Evolutionary conservation across 441 rosid genomes (phyloP).

Genomic region (Syzygium malaccense): DNA sequence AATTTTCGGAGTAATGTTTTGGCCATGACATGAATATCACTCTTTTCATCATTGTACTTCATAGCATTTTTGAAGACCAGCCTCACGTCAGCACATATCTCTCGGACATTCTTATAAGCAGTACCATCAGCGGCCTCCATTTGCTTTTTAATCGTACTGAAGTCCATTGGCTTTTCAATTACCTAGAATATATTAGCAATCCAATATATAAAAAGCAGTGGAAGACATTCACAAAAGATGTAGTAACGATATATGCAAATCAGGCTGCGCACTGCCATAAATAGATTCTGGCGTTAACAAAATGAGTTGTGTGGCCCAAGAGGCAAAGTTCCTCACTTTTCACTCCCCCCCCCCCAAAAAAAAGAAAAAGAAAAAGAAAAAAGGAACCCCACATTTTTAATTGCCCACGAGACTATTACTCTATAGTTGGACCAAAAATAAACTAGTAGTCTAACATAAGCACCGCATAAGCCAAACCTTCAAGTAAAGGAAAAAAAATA

Average conservation of each 20-base stretch:
- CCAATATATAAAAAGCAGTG: background rate
- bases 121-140: slow-evolving; percentile 86
- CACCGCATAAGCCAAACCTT: too few relatives aligned
- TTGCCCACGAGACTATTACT: too few relatives aligned
- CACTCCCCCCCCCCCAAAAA: background rate
- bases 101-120: slow-evolving; percentile 86
- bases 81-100: slow-evolving; percentile 92
- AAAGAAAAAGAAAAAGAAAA: too few relatives aligned
- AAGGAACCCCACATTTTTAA: too few relatives aligned
- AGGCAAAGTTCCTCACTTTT: background rate
- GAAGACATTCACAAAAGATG: background rate
- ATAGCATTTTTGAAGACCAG: slow-evolving; percentile 95
- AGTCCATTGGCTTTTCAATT: slow-evolving; percentile 98
- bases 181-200: slow-evolving; percentile 32
- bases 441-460: too few relatives aligned
- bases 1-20: slow-evolving; percentile 72
- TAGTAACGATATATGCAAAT: background rate
- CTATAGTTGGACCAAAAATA: too few relatives aligned
- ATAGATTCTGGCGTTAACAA: background rate
- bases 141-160: slow-evolving; percentile 72
- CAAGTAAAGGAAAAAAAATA: too few relatives aligned
- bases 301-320: background rate
- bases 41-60: slow-evolving; percentile 82
- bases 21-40: slow-evolving; percentile 90
- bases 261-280: background rate